These are phyloP conservation scores for Gossypium schwendimanii DNA, from an alignment of 441 rosid genomes.

Conservation along the genomic window DNA sequence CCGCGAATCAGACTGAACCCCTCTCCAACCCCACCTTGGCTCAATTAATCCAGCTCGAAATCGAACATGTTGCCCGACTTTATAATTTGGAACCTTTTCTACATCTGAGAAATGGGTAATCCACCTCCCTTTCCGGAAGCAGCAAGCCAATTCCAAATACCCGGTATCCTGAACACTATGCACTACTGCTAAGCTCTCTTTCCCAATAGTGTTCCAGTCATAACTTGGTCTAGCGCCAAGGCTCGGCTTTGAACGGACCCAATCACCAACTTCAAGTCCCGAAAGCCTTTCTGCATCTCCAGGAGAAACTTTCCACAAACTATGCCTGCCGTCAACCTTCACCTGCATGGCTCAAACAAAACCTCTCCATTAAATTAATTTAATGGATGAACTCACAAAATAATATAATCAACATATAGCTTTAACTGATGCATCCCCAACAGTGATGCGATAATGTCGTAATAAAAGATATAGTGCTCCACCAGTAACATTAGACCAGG, in stretches of 20 bases:
- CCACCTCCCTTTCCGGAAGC: conserved; percentile 89
- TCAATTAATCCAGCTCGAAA: conserved; percentile 69
- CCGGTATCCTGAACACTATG: conserved; percentile 87
- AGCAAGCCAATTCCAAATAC: conserved; percentile 85
- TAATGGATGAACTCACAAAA: too few species aligned
- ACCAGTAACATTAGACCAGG: neutral
- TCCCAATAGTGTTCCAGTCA: conserved; percentile 88
- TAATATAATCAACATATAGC: too few species aligned
- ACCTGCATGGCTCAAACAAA: conserved; percentile 43
- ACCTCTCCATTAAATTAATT: neutral
- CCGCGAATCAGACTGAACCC: conserved; percentile 58
- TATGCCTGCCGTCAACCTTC: conserved; percentile 69
- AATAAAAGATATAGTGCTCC: neutral
- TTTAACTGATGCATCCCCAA: neutral
- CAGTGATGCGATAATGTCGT: neutral
- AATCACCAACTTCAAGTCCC: conserved; percentile 97
- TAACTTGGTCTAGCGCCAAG: conserved; percentile 89
- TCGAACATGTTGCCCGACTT: conserved; percentile 83
- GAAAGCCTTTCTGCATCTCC: conserved; percentile 96
- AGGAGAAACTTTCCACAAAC: conserved; percentile 89
- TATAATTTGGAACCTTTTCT: conserved; percentile 73
- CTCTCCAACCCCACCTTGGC: conserved; percentile 99
- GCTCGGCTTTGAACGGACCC: conserved; percentile 94
- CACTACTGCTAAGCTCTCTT: conserved; percentile 85
- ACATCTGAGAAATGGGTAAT: conserved; percentile 75